A percentile compares a stretch with the other conserved stretches of the same genome.
phyloP scores from a whole-genome alignment of 371 early-diverging fungal species.

The Rhizopus sp. region DNA sequence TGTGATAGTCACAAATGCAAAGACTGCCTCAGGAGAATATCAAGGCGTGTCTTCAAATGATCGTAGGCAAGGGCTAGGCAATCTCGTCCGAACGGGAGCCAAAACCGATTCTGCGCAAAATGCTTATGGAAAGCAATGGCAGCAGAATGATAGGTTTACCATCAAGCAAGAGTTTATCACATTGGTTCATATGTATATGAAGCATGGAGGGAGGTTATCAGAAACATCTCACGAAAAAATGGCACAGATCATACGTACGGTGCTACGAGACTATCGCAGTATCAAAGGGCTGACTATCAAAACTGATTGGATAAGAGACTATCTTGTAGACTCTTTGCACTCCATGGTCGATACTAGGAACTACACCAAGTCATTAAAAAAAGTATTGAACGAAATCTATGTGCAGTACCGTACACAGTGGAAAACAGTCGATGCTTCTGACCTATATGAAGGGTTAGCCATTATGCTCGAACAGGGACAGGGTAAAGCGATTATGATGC shows the following conservation, averaged over 20 bases:
- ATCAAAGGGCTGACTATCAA: slow-evolving; percentile 42
- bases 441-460: slow-evolving; percentile 54
- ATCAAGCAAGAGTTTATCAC: slow-evolving; percentile 61
- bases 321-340: slow-evolving; percentile 40
- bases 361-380: slow-evolving; percentile 43
- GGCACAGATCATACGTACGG: slow-evolving; percentile 51
- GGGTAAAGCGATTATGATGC: slow-evolving; percentile 40
- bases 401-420: slow-evolving; percentile 48
- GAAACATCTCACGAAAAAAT: slow-evolving; percentile 57
- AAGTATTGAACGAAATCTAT: slow-evolving; percentile 47
- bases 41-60: slow-evolving; percentile 9
- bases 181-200: slow-evolving; percentile 52
- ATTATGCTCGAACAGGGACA: slow-evolving; percentile 47
- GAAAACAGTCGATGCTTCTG: slow-evolving; percentile 56
- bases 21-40: slow-evolving; percentile 8
- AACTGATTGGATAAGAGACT: slow-evolving; percentile 62
- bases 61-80: background rate
- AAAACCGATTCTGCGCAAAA: slow-evolving; percentile 40
- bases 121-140: slow-evolving; percentile 67
- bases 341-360: slow-evolving; percentile 42
- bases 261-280: slow-evolving; percentile 55
- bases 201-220: slow-evolving; percentile 49
- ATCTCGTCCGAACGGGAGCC: background rate
- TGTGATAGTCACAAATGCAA: background rate
- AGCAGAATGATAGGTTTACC: slow-evolving; percentile 64